These are phyloP conservation scores for Camellia sinensis DNA, from an alignment of 148 eudicot genomes.

Conservation along the genomic window DNA sequence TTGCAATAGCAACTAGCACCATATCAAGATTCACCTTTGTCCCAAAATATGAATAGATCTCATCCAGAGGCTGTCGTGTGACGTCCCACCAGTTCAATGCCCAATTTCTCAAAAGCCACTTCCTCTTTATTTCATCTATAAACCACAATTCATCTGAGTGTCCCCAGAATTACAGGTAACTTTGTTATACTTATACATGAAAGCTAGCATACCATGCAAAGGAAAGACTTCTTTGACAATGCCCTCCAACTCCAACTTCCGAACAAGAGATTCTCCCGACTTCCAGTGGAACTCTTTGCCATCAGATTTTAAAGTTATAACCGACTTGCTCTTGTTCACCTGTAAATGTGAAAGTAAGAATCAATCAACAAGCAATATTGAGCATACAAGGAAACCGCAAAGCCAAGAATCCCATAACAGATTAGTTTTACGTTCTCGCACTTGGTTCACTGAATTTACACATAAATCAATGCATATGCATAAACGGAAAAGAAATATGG, in stretches of 20 bases:
- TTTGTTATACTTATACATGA: not conserved
- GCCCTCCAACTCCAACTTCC: conserved; percentile 49
- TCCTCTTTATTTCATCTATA: conserved; percentile 74
- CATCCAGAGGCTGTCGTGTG: conserved; percentile 82
- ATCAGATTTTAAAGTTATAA: conserved; percentile 39
- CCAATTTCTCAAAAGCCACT: conserved; percentile 76
- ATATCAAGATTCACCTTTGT: conserved; percentile 46
- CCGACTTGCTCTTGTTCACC: conserved; percentile 60
- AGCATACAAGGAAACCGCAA: not conserved
- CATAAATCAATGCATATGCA: not conserved
- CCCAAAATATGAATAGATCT: conserved; percentile 80
- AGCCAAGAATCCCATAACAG: not conserved
- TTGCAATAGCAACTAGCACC: not conserved
- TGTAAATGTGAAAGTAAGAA: conserved; percentile 23
- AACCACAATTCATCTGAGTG: conserved; percentile 17
- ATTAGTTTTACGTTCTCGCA: not conserved
- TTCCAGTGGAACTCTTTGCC: conserved; percentile 53
- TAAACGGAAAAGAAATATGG: not conserved
- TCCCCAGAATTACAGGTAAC: not conserved
- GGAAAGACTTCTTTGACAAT: conserved; percentile 78
- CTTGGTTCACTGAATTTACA: not conserved
- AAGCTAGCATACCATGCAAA: conserved; percentile 63
- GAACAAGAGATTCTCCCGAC: conserved; percentile 66
- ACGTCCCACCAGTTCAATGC: conserved; percentile 79
- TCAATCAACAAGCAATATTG: not conserved